Percentiles rank a stretch among this genome's conserved stretches.
These are phyloP conservation scores for Spergularia bocconei DNA, from an alignment of 148 eudicot species.

Conservation along the genomic window DNA sequence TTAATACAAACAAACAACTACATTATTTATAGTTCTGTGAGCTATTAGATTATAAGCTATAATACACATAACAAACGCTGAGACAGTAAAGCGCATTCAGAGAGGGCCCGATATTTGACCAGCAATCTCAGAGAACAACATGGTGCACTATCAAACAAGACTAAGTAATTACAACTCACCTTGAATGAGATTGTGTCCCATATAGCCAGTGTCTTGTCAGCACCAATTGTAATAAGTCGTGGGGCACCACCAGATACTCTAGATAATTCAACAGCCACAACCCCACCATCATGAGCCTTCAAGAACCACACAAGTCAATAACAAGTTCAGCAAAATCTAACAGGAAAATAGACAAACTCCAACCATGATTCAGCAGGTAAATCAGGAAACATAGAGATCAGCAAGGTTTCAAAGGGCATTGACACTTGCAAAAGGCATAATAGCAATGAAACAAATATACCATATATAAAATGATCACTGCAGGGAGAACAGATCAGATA, in stretches of 20 bases:
- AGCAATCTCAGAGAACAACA: background rate
- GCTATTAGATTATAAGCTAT: constrained; percentile 10
- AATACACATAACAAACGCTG: constrained; percentile 4
- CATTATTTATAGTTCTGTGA: constrained; percentile 1
- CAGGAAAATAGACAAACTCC: background rate
- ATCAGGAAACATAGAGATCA: constrained; percentile 8
- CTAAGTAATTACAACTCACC: constrained; percentile 43
- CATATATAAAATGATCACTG: background rate
- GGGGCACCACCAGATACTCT: constrained; percentile 94
- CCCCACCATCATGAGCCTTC: constrained; percentile 99
- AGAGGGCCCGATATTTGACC: background rate
- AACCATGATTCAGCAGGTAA: background rate
- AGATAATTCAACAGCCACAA: constrained; percentile 88
- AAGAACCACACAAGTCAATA: constrained; percentile 8
- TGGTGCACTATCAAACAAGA: background rate
- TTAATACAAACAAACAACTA: background rate
- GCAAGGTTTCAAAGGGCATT: background rate
- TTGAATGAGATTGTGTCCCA: constrained; percentile 94
- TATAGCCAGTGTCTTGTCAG: constrained; percentile 89
- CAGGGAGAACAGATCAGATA: constrained; percentile 27
- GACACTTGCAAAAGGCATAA: background rate
- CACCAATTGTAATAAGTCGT: constrained; percentile 91
- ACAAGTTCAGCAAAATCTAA: constrained; percentile 12
- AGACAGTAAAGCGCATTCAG: background rate
- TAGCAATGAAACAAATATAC: background rate